Evolutionary conservation across 2,329 filamentous ascomycete species (phyloP).

Genomic region (Leptographium wingfieldii): DNA sequence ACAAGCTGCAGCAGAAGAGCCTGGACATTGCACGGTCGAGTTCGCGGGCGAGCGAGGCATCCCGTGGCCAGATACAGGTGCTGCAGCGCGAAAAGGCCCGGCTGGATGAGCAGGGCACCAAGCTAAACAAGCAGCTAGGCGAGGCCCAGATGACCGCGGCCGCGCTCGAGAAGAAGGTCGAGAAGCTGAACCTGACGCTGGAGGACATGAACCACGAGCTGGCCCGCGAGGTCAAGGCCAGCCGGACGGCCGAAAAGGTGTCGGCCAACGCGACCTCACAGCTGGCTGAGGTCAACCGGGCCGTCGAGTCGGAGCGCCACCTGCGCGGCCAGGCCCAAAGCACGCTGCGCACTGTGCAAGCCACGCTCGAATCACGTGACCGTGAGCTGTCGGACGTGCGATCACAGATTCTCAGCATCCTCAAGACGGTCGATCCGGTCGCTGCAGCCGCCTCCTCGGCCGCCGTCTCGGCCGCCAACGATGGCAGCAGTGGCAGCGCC

Average conservation of each 20-base stretch:
- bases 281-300: conserved; percentile 78
- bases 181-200: conserved; percentile 76
- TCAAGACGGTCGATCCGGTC: conserved; percentile 77
- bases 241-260: conserved; percentile 78
- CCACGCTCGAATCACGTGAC: conserved; percentile 65
- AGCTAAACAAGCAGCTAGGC: conserved; percentile 70
- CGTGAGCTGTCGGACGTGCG: conserved; percentile 71
- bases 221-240: conserved; percentile 77
- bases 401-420: conserved; percentile 65
- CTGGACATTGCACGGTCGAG: conserved; percentile 87
- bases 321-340: conserved; percentile 73
- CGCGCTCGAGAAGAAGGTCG: conserved; percentile 83
- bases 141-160: conserved; percentile 74
- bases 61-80: conserved; percentile 61
- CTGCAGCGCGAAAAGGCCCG: conserved; percentile 75
- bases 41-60: conserved; percentile 73
- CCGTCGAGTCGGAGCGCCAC: conserved; percentile 81
- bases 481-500: conserved; percentile 22
- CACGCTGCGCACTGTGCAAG: conserved; percentile 70
- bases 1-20: conserved; percentile 95
- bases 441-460: conserved; percentile 47
- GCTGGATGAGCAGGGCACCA: conserved; percentile 69
- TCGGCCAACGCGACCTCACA: conserved; percentile 70
- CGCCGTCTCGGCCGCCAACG: conserved; percentile 12
- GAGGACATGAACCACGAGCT: conserved; percentile 92